Conservation (phyloP, 495 filamentous ascomycete genomes). For the Ramalina intermedia region DNA sequence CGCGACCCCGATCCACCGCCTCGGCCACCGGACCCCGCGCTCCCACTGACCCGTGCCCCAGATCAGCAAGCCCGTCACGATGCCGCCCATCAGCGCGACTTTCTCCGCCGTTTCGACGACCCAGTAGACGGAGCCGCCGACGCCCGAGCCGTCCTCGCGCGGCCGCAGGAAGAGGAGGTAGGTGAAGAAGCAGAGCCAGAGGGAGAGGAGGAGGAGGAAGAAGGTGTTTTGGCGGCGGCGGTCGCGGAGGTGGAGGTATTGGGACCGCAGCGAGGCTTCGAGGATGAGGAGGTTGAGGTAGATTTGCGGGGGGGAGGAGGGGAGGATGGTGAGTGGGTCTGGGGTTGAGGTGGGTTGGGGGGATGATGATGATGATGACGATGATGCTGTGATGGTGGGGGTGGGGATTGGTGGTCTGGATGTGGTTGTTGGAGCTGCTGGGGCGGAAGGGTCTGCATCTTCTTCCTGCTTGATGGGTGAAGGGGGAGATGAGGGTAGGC, state of each 20-base stretch:
- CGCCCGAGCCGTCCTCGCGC: slow-evolving; percentile 75
- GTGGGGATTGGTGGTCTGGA: slow-evolving; percentile 73
- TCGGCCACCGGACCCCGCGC: slow-evolving; percentile 83
- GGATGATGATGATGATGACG: slow-evolving; percentile 20
- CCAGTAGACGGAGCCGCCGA: slow-evolving; percentile 93
- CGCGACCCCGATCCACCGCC: slow-evolving; percentile 73
- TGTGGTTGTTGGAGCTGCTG: slow-evolving; percentile 29
- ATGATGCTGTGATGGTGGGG: slow-evolving; percentile 42
- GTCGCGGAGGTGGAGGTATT: slow-evolving; percentile 79
- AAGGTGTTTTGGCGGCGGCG: slow-evolving; percentile 91
- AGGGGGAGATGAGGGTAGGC: slow-evolving; percentile 22
- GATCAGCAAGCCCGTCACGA: slow-evolving; percentile 67
- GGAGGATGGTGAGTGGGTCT: slow-evolving; percentile 69
- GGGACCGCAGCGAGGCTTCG: slow-evolving; percentile 81
- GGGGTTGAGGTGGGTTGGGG: slow-evolving; percentile 30
- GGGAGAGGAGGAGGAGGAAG: slow-evolving; percentile 61
- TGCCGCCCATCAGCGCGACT: slow-evolving; percentile 72
- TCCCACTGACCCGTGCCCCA: slow-evolving; percentile 96
- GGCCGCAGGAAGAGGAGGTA: slow-evolving; percentile 82
- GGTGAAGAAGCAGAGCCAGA: slow-evolving; percentile 70
- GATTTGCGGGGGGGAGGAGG: slow-evolving; percentile 89
- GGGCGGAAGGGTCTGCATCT: slow-evolving; percentile 9
- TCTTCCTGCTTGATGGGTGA: slow-evolving; percentile 18
- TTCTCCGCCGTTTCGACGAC: slow-evolving; percentile 78
- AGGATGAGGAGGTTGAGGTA: slow-evolving; percentile 97